phyloP scores from a whole-genome alignment of 192 early-diverging fungal species.

The Podila epicladia region DNA sequence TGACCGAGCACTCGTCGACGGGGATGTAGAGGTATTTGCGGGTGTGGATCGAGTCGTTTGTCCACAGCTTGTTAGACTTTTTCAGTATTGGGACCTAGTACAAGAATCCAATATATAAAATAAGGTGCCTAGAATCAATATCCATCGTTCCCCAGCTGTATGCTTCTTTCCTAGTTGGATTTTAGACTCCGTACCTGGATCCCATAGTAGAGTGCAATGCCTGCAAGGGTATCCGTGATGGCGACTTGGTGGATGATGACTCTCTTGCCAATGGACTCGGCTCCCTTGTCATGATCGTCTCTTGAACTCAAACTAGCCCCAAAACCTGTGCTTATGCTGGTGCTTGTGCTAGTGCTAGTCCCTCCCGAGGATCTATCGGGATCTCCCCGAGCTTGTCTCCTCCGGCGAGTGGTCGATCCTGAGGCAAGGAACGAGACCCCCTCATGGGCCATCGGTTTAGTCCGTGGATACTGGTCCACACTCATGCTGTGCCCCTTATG shows the following conservation, averaged over 20 bases:
- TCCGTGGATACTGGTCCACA: conserved; percentile 10
- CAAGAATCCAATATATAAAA: conserved; percentile 5
- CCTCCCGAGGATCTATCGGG: neutral
- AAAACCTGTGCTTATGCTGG: neutral
- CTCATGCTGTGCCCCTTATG: conserved; percentile 37
- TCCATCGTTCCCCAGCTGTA: too few relatives aligned
- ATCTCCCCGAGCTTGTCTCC: neutral
- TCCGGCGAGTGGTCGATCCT: neutral
- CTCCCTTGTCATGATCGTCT: neutral
- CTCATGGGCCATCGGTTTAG: neutral
- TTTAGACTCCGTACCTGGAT: conserved; percentile 46
- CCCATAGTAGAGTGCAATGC: conserved; percentile 60
- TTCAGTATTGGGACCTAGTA: conserved; percentile 51
- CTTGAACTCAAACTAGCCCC: neutral
- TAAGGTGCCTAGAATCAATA: neutral
- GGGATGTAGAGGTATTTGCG: conserved; percentile 62
- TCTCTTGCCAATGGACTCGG: conserved; percentile 9
- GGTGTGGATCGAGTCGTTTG: conserved; percentile 61
- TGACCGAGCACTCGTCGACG: conserved; percentile 49
- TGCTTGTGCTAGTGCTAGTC: neutral
- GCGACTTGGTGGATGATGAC: conserved; percentile 57
- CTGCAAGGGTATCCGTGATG: conserved; percentile 55
- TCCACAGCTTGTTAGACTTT: conserved; percentile 60
- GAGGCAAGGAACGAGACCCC: neutral
- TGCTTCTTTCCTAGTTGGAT: neutral